Conservation (phyloP, 148 eudicot genomes). For the Drosera capensis region DNA sequence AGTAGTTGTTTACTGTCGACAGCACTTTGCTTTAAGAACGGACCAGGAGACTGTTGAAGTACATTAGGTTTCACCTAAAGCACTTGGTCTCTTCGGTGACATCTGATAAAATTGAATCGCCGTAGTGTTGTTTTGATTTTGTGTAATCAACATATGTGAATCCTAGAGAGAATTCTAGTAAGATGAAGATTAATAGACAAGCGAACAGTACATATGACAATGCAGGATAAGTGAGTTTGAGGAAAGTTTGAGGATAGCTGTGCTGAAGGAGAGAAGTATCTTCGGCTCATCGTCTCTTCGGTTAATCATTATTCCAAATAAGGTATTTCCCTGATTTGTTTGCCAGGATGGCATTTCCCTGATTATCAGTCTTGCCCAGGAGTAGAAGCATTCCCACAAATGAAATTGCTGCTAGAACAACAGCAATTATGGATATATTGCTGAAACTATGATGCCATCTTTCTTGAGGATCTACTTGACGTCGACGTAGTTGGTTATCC, state of each 20-base stretch:
- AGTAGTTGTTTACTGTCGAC: too few species aligned
- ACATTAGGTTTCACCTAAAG: too few species aligned
- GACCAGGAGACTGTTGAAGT: too few species aligned
- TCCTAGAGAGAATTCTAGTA: constrained; percentile 13
- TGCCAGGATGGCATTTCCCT: constrained; percentile 13
- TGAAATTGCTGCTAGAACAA: constrained; percentile 22
- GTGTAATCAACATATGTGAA: constrained; percentile 8
- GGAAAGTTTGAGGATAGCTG: constrained; percentile 26
- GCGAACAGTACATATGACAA: constrained; percentile 11
- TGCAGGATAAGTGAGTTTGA: constrained; percentile 20
- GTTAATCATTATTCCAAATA: constrained; percentile 26
- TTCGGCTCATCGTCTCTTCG: constrained; percentile 25
- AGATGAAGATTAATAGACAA: constrained; percentile 12
- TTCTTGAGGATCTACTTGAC: constrained; percentile 9
- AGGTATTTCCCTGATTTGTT: constrained; percentile 10
- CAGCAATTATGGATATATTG: constrained; percentile 25
- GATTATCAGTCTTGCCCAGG: constrained; percentile 16
- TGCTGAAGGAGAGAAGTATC: constrained; percentile 21
- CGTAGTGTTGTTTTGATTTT: too few species aligned
- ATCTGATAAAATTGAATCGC: too few species aligned
- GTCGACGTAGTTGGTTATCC: constrained; percentile 6
- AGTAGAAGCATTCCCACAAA: constrained; percentile 21
- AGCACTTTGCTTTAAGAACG: too few species aligned
- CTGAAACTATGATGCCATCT: constrained; percentile 13
- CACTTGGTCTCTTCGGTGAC: too few species aligned